Percentiles rank a stretch among this genome's conserved stretches.
These are phyloP conservation scores for Neurospora crassa DNA, from an alignment of 2,329 filamentous ascomycete genomes.

Conservation along the genomic window DNA sequence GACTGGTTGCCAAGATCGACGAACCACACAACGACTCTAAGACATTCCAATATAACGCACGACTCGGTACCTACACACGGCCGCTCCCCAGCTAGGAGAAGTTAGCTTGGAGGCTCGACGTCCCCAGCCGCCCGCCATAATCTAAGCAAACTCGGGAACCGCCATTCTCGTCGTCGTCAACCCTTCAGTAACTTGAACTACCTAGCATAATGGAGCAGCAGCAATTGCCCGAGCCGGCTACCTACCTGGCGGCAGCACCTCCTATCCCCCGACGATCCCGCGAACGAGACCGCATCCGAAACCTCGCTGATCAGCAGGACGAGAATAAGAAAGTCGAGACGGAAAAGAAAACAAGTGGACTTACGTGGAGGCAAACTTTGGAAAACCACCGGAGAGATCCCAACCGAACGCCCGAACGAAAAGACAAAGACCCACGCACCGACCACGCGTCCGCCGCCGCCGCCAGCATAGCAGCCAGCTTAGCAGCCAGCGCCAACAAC, in stretches of 20 bases:
- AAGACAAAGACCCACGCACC: not conserved
- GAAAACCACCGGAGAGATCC: not conserved
- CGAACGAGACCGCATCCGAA: constrained; percentile 15
- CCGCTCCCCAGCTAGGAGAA: not conserved
- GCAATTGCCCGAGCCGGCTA: constrained; percentile 12
- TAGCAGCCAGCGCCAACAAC: constrained; percentile 5
- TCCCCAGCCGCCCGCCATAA: not conserved
- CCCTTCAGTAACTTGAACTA: not conserved
- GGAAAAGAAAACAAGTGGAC: not conserved
- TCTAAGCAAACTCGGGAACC: not conserved
- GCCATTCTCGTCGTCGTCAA: not conserved
- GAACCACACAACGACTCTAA: not conserved
- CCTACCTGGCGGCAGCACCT: constrained; percentile 9
- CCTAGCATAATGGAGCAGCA: constrained; percentile 10
- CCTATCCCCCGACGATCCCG: constrained; percentile 18
- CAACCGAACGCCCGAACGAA: not conserved
- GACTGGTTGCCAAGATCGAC: not conserved
- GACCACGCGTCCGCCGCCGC: not conserved
- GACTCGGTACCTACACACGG: not conserved
- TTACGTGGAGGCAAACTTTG: not conserved
- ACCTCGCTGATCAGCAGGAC: not conserved
- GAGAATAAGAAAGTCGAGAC: not conserved
- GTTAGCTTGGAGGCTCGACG: not conserved
- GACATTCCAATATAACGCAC: not conserved
- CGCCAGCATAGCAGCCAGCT: not conserved